phyloP scores from a whole-genome alignment of 139 green algal genomes.

The Haematococcus lacustris region DNA sequence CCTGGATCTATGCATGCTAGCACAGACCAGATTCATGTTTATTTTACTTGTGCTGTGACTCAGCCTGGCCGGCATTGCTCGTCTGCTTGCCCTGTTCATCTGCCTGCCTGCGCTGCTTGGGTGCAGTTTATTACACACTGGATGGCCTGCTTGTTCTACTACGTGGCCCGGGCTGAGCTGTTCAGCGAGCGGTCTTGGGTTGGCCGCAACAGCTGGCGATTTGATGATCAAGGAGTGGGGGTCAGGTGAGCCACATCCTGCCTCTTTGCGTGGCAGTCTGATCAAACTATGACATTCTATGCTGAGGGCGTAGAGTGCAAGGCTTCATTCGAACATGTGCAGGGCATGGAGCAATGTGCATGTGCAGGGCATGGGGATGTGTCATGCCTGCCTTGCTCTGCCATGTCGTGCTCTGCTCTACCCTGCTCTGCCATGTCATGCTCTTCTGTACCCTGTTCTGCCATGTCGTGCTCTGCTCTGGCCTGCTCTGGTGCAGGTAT shows the following conservation, averaged over 20 bases:
- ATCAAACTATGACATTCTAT: neutral
- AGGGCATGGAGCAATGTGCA: neutral
- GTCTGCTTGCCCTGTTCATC: too few species aligned
- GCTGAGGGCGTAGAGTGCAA: neutral
- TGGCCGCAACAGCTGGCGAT: neutral
- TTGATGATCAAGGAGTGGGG: slow-evolving; percentile 4
- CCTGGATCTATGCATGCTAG: too few species aligned
- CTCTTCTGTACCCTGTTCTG: neutral
- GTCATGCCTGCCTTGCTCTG: neutral
- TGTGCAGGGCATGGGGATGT: neutral
- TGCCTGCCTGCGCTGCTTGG: too few species aligned
- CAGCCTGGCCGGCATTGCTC: too few species aligned
- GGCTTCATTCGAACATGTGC: neutral
- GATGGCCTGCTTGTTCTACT: slow-evolving; percentile 7
- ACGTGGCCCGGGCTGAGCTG: neutral
- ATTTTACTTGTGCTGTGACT: too few species aligned
- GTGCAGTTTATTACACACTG: too few species aligned
- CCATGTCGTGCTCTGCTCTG: neutral
- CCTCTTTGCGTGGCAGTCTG: neutral
- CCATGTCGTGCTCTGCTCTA: neutral
- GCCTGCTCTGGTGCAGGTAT: slow-evolving; percentile 16
- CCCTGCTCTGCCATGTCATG: neutral
- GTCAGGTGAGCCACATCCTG: slow-evolving; percentile 1
- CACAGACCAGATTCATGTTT: too few species aligned
- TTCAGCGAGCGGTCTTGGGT: slow-evolving; percentile 3